Percentiles rank a stretch among this genome's conserved stretches.
phyloP scores from a whole-genome alignment of 331 rosid species.

The Dryas integrifolia region DNA sequence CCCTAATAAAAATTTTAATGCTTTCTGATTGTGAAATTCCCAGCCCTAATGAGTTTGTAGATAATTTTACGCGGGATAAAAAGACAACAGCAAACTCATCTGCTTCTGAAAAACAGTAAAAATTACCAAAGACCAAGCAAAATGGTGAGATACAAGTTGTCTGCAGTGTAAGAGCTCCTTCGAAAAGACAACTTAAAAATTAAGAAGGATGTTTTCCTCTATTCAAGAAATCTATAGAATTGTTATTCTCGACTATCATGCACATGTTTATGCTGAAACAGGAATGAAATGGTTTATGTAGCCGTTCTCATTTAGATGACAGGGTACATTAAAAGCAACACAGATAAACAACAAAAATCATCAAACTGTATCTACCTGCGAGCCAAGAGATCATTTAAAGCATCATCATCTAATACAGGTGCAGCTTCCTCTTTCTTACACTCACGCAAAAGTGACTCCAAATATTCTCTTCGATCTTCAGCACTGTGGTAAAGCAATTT shows the following conservation, averaged over 20 bases:
- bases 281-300: slow-evolving; percentile 14
- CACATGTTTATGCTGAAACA: slow-evolving; percentile 16
- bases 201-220: neutral
- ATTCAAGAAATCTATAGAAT: neutral
- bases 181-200: neutral
- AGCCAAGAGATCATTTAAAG: slow-evolving; percentile 86
- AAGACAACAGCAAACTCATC: neutral
- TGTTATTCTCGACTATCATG: neutral
- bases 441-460: slow-evolving; percentile 95
- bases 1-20: slow-evolving; percentile 13
- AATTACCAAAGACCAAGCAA: neutral
- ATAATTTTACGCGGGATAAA: neutral
- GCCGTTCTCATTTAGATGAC: slow-evolving; percentile 11
- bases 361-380: slow-evolving; percentile 61
- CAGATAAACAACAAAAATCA: slow-evolving; percentile 14
- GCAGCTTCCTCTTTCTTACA: slow-evolving; percentile 98
- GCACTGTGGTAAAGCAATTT: slow-evolving; percentile 60
- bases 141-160: slow-evolving; percentile 4
- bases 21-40: slow-evolving; percentile 10
- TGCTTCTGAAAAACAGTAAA: slow-evolving; percentile 17
- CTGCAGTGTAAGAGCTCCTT: neutral
- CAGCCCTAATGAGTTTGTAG: neutral
- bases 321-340: slow-evolving; percentile 9
- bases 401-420: slow-evolving; percentile 95
- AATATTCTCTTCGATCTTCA: slow-evolving; percentile 96